Percentiles rank a stretch among this genome's conserved stretches.
Conservation (phyloP, 2,329 filamentous ascomycete genomes). For the Camillea tinctor region DNA sequence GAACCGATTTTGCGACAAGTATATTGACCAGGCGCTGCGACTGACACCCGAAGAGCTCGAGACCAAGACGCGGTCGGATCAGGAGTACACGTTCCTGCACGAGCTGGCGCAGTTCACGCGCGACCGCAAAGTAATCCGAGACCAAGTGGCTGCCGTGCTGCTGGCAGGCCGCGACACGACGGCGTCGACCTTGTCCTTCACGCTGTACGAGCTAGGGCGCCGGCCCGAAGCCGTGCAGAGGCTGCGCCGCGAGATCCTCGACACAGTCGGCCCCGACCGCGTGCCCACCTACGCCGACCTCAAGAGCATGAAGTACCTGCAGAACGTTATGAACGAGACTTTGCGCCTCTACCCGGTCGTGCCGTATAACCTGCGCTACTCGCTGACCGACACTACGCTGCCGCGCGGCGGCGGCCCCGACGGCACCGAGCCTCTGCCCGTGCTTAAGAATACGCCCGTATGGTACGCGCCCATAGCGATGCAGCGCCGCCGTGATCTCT, state of each 20-base stretch:
- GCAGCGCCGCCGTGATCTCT: slow-evolving; percentile 67
- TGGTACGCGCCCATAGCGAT: slow-evolving; percentile 68
- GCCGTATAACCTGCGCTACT: slow-evolving; percentile 74
- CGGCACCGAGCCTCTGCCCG: slow-evolving; percentile 58
- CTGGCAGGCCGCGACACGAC: slow-evolving; percentile 88
- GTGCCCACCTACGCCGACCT: slow-evolving; percentile 74
- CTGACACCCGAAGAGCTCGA: slow-evolving; percentile 71
- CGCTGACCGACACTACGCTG: slow-evolving; percentile 71
- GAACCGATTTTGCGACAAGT: slow-evolving; percentile 73
- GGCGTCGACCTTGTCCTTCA: slow-evolving; percentile 76
- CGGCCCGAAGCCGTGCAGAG: slow-evolving; percentile 66
- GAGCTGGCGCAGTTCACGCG: slow-evolving; percentile 79
- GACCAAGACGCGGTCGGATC: slow-evolving; percentile 68
- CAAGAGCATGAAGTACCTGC: slow-evolving; percentile 84
- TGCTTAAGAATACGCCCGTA: slow-evolving; percentile 65
- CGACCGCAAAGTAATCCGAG: slow-evolving; percentile 68
- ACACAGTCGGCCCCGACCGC: slow-evolving; percentile 60
- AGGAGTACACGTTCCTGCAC: slow-evolving; percentile 81
- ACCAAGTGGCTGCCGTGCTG: slow-evolving; percentile 80
- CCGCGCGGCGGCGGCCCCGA: slow-evolving; percentile 69
- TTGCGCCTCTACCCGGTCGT: slow-evolving; percentile 76
- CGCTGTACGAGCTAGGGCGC: slow-evolving; percentile 76
- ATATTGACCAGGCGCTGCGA: slow-evolving; percentile 71
- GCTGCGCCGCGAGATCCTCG: slow-evolving; percentile 71
- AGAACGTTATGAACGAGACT: slow-evolving; percentile 72